A percentile compares a stretch with the other conserved stretches of the same genome.
These are phyloP conservation scores for Malus sieversii DNA, from an alignment of 306 rosid genomes.

Conservation along the genomic window DNA sequence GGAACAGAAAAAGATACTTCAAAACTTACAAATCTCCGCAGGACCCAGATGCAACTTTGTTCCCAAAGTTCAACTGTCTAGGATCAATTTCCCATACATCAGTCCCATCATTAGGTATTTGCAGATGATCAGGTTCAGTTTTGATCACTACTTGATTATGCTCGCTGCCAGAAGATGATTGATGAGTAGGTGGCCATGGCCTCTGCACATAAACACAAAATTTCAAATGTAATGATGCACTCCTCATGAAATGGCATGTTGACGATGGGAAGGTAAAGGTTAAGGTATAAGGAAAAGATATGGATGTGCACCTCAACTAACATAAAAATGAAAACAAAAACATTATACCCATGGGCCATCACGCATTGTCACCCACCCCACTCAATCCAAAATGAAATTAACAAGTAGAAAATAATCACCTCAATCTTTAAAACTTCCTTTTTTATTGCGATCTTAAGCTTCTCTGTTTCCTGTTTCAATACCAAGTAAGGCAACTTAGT, in stretches of 20 bases:
- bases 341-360: neutral
- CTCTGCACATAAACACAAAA: slow-evolving; percentile 40
- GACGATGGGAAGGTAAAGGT: neutral
- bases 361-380: neutral
- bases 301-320: neutral
- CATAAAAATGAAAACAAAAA: neutral
- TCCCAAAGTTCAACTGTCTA: slow-evolving; percentile 62
- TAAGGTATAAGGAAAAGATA: neutral
- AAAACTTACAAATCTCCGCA: slow-evolving; percentile 87
- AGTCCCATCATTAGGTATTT: slow-evolving; percentile 80
- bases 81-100: slow-evolving; percentile 98
- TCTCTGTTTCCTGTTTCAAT: slow-evolving; percentile 72
- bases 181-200: slow-evolving; percentile 47
- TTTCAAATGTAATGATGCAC: slow-evolving; percentile 16
- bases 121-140: slow-evolving; percentile 49
- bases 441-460: slow-evolving; percentile 60
- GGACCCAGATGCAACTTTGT: slow-evolving; percentile 85
- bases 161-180: slow-evolving; percentile 43
- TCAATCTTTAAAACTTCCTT: slow-evolving; percentile 61
- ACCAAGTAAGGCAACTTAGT: slow-evolving; percentile 10
- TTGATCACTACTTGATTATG: slow-evolving; percentile 42
- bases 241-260: neutral
- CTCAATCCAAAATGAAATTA: neutral
- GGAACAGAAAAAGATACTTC: neutral
- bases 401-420: slow-evolving; percentile 34